These are phyloP conservation scores for Botryotinia narcissicola DNA, from an alignment of 2,329 filamentous ascomycete genomes.

Conservation along the genomic window DNA sequence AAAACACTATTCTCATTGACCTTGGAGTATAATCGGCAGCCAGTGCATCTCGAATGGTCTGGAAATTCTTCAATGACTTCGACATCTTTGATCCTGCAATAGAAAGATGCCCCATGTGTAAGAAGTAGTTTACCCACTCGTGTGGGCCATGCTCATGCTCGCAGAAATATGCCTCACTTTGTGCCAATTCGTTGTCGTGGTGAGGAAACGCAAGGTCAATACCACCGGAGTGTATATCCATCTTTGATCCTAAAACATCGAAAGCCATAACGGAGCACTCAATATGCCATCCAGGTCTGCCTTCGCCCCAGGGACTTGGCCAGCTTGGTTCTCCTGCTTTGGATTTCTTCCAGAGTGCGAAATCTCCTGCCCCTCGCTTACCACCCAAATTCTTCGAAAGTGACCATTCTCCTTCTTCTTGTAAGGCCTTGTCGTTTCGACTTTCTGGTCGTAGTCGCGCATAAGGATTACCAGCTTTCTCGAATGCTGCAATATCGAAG, in stretches of 20 bases:
- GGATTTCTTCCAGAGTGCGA: conserved; percentile 90
- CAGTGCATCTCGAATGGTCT: conserved; percentile 84
- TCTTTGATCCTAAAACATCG: conserved; percentile 75
- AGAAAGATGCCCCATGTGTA: conserved; percentile 90
- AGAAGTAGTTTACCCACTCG: conserved; percentile 59
- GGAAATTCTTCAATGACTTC: conserved; percentile 94
- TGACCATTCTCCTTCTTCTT: conserved; percentile 87
- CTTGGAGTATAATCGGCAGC: conserved; percentile 69
- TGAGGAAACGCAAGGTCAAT: conserved; percentile 90
- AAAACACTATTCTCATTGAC: conserved; percentile 78
- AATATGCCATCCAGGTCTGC: conserved; percentile 93
- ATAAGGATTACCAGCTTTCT: conserved; percentile 80
- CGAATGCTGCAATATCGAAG: conserved; percentile 39
- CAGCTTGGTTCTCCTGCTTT: conserved; percentile 91
- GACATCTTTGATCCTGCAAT: conserved; percentile 95
- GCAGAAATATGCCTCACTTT: conserved; percentile 76
- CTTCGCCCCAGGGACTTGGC: conserved; percentile 83
- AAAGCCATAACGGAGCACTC: conserved; percentile 97
- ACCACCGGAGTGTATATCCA: conserved; percentile 84
- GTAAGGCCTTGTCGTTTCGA: conserved; percentile 75
- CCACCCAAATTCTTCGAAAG: conserved; percentile 46
- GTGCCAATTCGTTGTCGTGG: conserved; percentile 88
- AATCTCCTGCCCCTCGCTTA: conserved; percentile 79
- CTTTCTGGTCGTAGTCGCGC: conserved; percentile 83
- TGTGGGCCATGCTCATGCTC: conserved; percentile 19